Evolutionary conservation across 371 early-diverging fungal species (phyloP).

Genomic region (Lichtheimia hyalospora): DNA sequence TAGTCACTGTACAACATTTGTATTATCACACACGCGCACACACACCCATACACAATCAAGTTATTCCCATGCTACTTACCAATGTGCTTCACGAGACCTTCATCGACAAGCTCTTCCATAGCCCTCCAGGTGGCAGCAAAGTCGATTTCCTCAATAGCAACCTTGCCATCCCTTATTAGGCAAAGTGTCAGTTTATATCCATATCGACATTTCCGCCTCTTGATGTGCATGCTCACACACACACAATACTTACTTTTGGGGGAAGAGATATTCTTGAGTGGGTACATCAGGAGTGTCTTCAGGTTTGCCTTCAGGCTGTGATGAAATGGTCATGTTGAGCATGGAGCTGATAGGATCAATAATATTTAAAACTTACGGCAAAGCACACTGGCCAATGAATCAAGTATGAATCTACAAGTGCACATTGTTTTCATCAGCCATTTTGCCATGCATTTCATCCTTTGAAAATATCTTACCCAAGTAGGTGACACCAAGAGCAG

Average conservation of each 20-base stretch:
- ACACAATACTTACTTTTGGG: slow-evolving; percentile 26
- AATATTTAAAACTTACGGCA: slow-evolving; percentile 15
- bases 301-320: slow-evolving; percentile 30
- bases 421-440: not conserved
- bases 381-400: slow-evolving; percentile 72
- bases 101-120: slow-evolving; percentile 68
- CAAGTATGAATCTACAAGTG: slow-evolving; percentile 75
- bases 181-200: not conserved
- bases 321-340: not conserved
- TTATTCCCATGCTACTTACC: slow-evolving; percentile 35
- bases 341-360: not conserved
- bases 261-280: slow-evolving; percentile 30
- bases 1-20: too few relatives aligned
- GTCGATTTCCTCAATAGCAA: slow-evolving; percentile 46
- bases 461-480: slow-evolving; percentile 26
- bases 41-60: not conserved
- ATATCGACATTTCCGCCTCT: not conserved
- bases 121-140: slow-evolving; percentile 69
- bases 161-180: slow-evolving; percentile 24
- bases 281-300: slow-evolving; percentile 37
- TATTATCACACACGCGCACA: too few relatives aligned
- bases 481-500: slow-evolving; percentile 77
- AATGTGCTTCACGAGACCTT: slow-evolving; percentile 60
- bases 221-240: too few relatives aligned
- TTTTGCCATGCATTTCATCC: not conserved